These are phyloP conservation scores for Tolypocladium sp. DNA, from an alignment of 2,329 filamentous ascomycete genomes.

Conservation along the genomic window DNA sequence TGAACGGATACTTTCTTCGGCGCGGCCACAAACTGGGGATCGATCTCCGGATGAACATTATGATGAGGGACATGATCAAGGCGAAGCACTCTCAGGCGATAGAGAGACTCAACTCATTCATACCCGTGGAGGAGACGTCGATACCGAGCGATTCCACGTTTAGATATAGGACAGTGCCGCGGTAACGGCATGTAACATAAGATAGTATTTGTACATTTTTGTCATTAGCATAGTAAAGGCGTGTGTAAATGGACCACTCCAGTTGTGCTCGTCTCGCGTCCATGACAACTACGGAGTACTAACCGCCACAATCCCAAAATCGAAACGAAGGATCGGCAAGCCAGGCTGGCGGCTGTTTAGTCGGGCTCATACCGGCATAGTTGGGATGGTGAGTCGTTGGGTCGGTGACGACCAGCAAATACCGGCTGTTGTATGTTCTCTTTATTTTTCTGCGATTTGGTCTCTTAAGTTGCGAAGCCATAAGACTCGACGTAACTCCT, in stretches of 20 bases:
- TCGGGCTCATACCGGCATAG: no score
- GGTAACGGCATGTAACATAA: background rate
- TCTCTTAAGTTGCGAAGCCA: no score
- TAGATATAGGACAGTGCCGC: constrained; percentile 10
- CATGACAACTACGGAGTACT: background rate
- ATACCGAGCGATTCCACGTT: constrained; percentile 12
- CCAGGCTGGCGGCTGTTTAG: background rate
- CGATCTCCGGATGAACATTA: constrained; percentile 61
- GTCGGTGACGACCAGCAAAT: background rate
- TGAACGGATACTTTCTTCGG: constrained; percentile 80
- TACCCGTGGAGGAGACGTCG: constrained; percentile 26
- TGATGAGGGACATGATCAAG: constrained; percentile 64
- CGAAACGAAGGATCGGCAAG: background rate
- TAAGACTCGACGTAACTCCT: background rate
- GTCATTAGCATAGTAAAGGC: constrained; percentile 5
- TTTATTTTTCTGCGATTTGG: background rate
- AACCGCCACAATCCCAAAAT: background rate
- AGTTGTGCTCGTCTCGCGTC: background rate
- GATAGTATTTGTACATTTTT: background rate
- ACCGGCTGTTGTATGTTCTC: background rate
- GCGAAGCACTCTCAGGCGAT: constrained; percentile 44
- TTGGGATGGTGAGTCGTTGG: no score
- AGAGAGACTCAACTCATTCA: constrained; percentile 19
- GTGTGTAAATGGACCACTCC: background rate
- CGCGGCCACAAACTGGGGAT: constrained; percentile 66